Base-by-base conservation (phyloP, 2,329 filamentous ascomycete genomes). In the Septoria petroselini region DNA sequence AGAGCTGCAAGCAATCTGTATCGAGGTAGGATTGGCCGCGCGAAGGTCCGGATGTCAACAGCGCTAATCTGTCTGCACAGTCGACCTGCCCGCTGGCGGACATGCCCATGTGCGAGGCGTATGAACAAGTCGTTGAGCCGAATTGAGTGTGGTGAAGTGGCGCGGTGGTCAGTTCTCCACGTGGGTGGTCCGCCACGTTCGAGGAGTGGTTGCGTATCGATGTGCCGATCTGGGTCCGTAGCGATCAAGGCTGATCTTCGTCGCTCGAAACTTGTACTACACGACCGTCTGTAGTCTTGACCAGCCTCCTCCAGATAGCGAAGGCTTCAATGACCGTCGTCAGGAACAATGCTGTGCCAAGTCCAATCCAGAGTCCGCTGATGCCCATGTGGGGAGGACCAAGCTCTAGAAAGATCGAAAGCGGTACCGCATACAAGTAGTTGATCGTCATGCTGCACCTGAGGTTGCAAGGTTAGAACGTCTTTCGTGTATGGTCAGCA, bases 1-100 rank as follows among this genome's bases (percentile, higher is more conserved):
- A 3, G 52, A 70, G 6, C 67, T 78, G 15, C 78, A 83, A 65
- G 70, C 74, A 43, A 79, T 83, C 56, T 83, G 80, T 68, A 75
- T 41, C 12, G 37, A 33, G 29, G 45, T 48, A 29, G 17, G 45
- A n/a, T n/a, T 48, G 15, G 14, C 37, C 2, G 27, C 8, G 2
- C 3, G n/a, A 9, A n/a, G 8, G 18, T 12, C n/a, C 3, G 9
- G 1, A 15, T n/a, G n/a, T 37, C 5, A 9, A 3, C 12, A 15
- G 15, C 15, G 40, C 31, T 37, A 4, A 35, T 21, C 17, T 12
- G 9, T 14, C n/a, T 7, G 18, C 17, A 18, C 15, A 45, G 42
- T 27, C 42, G 14, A 18, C 15, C 27, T 45, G 42, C 29, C 42
- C 42, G 3, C 23, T 45, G 9, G 42, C 42, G 11, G 23, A 45